A percentile compares a stretch with the other conserved stretches of the same genome.
phyloP scores from a whole-genome alignment of 352 stramenopile species.

The Nothophytophthora sp. region DNA sequence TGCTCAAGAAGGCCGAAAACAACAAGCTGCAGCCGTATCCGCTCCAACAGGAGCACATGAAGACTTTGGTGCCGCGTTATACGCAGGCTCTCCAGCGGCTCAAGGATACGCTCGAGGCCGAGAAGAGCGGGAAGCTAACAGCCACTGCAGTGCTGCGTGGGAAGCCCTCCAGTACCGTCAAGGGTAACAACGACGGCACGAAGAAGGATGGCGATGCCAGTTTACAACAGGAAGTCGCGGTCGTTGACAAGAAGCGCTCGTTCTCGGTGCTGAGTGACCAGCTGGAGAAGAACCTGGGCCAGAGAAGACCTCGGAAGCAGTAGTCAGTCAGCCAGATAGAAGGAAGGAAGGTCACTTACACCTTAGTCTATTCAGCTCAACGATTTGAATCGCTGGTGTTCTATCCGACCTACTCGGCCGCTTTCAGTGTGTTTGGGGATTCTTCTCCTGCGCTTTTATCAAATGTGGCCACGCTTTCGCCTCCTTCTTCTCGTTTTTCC shows the following conservation, averaged over 20 bases:
- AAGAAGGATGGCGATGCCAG: conserved; percentile 5
- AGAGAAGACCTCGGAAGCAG: conserved; percentile 40
- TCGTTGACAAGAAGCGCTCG: conserved; percentile 54
- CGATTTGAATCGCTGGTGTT: conserved; percentile 14
- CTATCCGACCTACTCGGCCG: conserved; percentile 3
- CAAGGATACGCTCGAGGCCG: conserved; percentile 77
- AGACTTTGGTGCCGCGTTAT: conserved; percentile 77
- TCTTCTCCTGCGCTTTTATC: no score
- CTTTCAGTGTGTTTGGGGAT: conserved; percentile 11
- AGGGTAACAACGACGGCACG: neutral
- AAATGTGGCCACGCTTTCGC: neutral
- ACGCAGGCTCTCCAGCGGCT: conserved; percentile 68
- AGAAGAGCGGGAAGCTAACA: conserved; percentile 69
- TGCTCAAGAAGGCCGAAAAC: conserved; percentile 85
- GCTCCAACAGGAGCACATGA: conserved; percentile 74
- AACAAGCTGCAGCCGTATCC: conserved; percentile 72
- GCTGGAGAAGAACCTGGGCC: conserved; percentile 56
- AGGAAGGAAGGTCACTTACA: conserved; percentile 10
- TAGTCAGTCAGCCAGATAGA: conserved; percentile 29
- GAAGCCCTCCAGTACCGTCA: no score
- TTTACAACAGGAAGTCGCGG: conserved; percentile 32
- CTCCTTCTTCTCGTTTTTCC: conserved; percentile 10
- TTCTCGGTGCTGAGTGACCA: conserved; percentile 57
- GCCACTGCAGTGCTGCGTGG: conserved; percentile 42
- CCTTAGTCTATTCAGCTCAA: neutral